Percentiles rank a stretch among this genome's conserved stretches.
Conservation (phyloP, 352 stramenopile species). For the Globisporangium uncinulatum region DNA sequence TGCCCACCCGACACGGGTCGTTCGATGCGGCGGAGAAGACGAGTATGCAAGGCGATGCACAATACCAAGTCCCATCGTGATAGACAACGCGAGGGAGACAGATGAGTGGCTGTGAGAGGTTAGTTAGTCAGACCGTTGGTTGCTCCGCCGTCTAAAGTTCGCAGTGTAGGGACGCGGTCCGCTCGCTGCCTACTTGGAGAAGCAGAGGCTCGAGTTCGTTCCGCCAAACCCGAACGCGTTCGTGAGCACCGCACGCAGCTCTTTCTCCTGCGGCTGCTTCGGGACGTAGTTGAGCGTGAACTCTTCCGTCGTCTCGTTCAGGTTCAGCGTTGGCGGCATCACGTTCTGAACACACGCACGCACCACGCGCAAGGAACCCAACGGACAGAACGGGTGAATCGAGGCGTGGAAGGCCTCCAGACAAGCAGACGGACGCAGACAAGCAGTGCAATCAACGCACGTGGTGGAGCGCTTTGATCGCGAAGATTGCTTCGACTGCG, state of each 20-base stretch:
- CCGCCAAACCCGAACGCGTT: constrained; percentile 99
- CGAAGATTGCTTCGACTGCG: constrained; percentile 94
- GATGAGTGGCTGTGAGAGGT: background rate
- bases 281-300: constrained; percentile 87
- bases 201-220: constrained; percentile 90
- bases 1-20: constrained; percentile 14
- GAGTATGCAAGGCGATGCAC: constrained; percentile 6
- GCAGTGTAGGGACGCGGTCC: no score
- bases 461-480: constrained; percentile 89
- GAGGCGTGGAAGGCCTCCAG: no score
- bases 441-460: constrained; percentile 23
- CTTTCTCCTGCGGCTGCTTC: constrained; percentile 56
- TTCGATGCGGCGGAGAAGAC: constrained; percentile 21
- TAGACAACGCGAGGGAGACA: background rate
- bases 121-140: background rate
- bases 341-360: constrained; percentile 42
- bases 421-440: background rate
- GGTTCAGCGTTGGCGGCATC: constrained; percentile 93
- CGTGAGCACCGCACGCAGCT: constrained; percentile 77
- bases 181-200: constrained; percentile 43
- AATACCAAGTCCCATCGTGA: constrained; percentile 29
- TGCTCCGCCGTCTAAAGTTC: background rate
- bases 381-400: no score
- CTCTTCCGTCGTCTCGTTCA: constrained; percentile 65
- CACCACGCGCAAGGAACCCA: background rate